These are phyloP conservation scores for Gynandropsis gynandra DNA, from an alignment of 345 rosid genomes.

Conservation along the genomic window DNA sequence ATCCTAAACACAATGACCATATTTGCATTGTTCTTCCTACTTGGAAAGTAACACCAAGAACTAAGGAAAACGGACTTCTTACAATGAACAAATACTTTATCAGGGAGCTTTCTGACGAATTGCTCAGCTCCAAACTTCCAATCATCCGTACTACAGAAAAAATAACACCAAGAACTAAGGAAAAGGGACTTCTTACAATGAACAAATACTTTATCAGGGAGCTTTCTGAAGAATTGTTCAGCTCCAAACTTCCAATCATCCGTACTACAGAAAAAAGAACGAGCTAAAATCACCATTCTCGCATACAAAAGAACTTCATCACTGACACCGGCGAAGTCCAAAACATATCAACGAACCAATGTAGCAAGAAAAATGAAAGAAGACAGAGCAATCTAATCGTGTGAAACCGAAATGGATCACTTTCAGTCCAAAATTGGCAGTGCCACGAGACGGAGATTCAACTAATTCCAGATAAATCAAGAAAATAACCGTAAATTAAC, in stretches of 20 bases:
- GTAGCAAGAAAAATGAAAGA: too few species aligned
- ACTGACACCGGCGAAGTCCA: too few species aligned
- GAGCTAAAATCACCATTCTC: not conserved
- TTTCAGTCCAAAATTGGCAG: too few species aligned
- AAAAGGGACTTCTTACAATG: conserved; percentile 48
- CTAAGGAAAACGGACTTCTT: conserved; percentile 21
- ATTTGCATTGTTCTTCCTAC: too few species aligned
- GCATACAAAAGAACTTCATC: not conserved
- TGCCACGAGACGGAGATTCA: too few species aligned
- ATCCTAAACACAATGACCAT: too few species aligned
- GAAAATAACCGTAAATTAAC: too few species aligned
- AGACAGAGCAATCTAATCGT: too few species aligned
- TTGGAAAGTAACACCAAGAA: not conserved
- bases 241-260: conserved; percentile 93
- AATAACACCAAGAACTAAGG: not conserved
- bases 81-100: conserved; percentile 87
- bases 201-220: conserved; percentile 78
- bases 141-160: conserved; percentile 53
- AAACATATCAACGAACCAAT: too few species aligned
- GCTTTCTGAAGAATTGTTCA: conserved; percentile 60
- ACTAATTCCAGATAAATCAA: too few species aligned
- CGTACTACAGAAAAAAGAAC: conserved; percentile 42
- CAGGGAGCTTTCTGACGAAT: conserved; percentile 65
- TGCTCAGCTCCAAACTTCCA: conserved; percentile 94
- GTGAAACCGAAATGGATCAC: too few species aligned